Percentiles rank a stretch among this genome's conserved stretches.
These are phyloP conservation scores for Neurospora sp. DNA, from an alignment of 495 filamentous ascomycete genomes.

Conservation along the genomic window DNA sequence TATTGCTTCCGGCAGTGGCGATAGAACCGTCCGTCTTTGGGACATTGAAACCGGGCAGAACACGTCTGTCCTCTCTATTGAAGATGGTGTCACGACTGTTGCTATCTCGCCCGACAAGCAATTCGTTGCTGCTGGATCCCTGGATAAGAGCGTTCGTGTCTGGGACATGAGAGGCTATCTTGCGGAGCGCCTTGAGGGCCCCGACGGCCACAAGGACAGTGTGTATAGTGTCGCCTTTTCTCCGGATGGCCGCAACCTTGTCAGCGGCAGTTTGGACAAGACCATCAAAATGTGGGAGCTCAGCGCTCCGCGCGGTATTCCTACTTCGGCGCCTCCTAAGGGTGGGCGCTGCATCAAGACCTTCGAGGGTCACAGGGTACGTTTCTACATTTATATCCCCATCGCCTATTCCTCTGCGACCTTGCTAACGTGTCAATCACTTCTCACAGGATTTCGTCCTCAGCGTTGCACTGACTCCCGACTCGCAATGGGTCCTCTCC, in stretches of 20 bases:
- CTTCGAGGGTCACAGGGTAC: constrained; percentile 83
- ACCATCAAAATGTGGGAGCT: constrained; percentile 96
- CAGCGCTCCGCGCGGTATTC: constrained; percentile 53
- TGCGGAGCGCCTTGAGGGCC: constrained; percentile 73
- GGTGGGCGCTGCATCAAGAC: constrained; percentile 77
- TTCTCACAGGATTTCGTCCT: constrained; percentile 72
- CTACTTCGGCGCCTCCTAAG: constrained; percentile 44
- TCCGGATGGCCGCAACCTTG: constrained; percentile 75
- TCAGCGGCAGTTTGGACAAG: constrained; percentile 84
- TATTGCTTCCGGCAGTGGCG: constrained; percentile 82
- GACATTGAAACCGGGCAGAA: constrained; percentile 68
- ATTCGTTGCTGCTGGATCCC: constrained; percentile 75
- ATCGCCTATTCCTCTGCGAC: background rate
- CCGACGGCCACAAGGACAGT: constrained; percentile 81
- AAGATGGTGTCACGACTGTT: constrained; percentile 85
- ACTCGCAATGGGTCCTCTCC: constrained; percentile 82
- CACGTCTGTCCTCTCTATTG: constrained; percentile 68
- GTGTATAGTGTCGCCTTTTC: constrained; percentile 92
- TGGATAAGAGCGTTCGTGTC: constrained; percentile 84
- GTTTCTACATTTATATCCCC: constrained; percentile 14
- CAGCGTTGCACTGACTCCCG: constrained; percentile 77
- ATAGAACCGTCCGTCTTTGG: constrained; percentile 83
- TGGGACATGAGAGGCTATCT: constrained; percentile 82
- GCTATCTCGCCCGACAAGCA: constrained; percentile 84
- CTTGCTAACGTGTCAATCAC: background rate